phyloP scores from a whole-genome alignment of 1,284 basidiomycete genomes.

The Cerrena zonata region DNA sequence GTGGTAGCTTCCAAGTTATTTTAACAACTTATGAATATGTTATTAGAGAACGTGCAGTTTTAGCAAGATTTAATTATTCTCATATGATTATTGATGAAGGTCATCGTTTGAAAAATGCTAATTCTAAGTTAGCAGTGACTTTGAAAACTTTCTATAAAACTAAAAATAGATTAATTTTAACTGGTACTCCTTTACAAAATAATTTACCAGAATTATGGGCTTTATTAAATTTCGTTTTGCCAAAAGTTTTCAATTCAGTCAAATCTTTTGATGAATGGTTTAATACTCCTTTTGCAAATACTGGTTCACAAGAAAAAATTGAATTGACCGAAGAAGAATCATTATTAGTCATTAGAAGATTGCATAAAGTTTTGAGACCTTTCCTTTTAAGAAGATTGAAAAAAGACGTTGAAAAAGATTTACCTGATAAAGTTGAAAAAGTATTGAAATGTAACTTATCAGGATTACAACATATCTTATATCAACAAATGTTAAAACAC shows the following conservation, averaged over 20 bases:
- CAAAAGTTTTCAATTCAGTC: constrained; percentile 98
- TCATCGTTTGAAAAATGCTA: constrained; percentile 99
- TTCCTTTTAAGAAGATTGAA: constrained; percentile 95
- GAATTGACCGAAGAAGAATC: constrained; percentile 99
- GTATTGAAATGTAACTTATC: constrained; percentile 98
- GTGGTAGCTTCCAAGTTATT: constrained; percentile 88
- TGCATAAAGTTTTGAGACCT: constrained; percentile 96
- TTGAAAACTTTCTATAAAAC: constrained; percentile 91
- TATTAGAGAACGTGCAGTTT: constrained; percentile 89
- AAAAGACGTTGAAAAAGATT: constrained; percentile 96
- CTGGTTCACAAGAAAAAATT: constrained; percentile 93
- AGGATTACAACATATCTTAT: constrained; percentile 87
- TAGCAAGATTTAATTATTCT: constrained; percentile 93
- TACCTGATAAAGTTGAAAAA: constrained; percentile 99
- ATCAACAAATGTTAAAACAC: constrained; percentile 96
- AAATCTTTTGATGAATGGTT: constrained; percentile 99
- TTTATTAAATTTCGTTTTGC: constrained; percentile 94
- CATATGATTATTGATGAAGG: constrained; percentile 99
- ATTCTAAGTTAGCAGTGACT: constrained; percentile 90
- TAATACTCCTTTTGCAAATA: constrained; percentile 98
- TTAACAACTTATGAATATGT: constrained; percentile 99
- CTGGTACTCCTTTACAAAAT: constrained; percentile 97
- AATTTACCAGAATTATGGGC: constrained; percentile 98
- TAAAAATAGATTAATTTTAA: constrained; percentile 91
- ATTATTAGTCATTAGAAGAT: constrained; percentile 91